Evolutionary conservation across 176 grass and related monocot species (phyloP).

Genomic region (Carex scoparia): DNA sequence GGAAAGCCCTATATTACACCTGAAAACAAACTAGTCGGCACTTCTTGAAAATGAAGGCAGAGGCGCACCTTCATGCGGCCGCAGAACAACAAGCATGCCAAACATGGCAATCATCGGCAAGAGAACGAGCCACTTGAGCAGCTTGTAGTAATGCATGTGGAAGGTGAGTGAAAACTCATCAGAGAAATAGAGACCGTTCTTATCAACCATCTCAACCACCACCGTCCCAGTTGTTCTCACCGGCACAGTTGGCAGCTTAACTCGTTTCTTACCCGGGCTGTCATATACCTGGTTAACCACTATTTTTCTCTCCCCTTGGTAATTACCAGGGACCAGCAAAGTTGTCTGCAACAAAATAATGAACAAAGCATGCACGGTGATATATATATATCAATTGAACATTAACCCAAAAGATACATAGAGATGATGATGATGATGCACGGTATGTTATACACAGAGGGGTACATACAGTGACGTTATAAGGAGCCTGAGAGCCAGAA

Average conservation of each 20-base stretch:
- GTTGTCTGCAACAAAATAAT: slow-evolving; percentile 62
- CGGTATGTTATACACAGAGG: slow-evolving; percentile 10
- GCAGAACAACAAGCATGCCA: slow-evolving; percentile 68
- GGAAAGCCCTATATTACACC: neutral
- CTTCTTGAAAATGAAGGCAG: slow-evolving; percentile 89
- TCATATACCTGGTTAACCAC: slow-evolving; percentile 49
- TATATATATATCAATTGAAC: neutral
- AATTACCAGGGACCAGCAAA: slow-evolving; percentile 89
- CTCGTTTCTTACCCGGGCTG: slow-evolving; percentile 59
- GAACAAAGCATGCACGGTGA: neutral
- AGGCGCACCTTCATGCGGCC: slow-evolving; percentile 77
- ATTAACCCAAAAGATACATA: neutral
- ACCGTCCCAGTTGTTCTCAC: slow-evolving; percentile 90
- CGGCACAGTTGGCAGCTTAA: slow-evolving; percentile 92
- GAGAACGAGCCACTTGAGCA: slow-evolving; percentile 88
- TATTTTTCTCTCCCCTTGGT: slow-evolving; percentile 84
- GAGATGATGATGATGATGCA: slow-evolving; percentile 14
- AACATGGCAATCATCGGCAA: slow-evolving; percentile 98
- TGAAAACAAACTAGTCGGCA: slow-evolving; percentile 43
- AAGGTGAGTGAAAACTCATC: slow-evolving; percentile 96
- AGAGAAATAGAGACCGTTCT: slow-evolving; percentile 81
- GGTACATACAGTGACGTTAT: slow-evolving; percentile 79
- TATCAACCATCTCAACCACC: slow-evolving; percentile 80
- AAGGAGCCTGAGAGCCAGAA: slow-evolving; percentile 80
- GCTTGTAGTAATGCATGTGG: slow-evolving; percentile 92